Percentiles rank a stretch among this genome's conserved stretches.
Conservation (phyloP, 345 rosid genomes). For the Camelina sativa region DNA sequence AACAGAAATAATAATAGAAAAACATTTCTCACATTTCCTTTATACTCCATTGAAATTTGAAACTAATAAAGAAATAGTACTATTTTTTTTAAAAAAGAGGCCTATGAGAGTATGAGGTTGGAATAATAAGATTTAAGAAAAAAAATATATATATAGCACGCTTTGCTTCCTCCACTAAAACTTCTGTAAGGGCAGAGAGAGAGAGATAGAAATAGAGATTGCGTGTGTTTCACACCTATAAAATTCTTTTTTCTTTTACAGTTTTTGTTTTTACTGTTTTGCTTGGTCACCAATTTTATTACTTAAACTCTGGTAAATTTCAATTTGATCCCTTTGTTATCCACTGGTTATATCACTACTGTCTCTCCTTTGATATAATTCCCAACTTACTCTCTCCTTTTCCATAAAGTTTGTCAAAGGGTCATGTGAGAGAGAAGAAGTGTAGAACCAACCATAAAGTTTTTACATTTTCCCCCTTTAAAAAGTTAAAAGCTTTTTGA, state of each 20-base stretch:
- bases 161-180: constrained; percentile 59
- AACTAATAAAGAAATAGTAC: not conserved
- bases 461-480: constrained; percentile 33
- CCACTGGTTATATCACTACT: constrained; percentile 42
- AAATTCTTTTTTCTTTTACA: not conserved
- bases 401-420: too few species aligned
- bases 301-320: not conserved
- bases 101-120: not conserved
- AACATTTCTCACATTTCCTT: not conserved
- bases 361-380: constrained; percentile 18
- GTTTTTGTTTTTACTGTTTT: constrained; percentile 31
- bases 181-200: constrained; percentile 23
- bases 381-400: not conserved
- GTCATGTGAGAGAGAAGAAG: constrained; percentile 19
- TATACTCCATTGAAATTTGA: not conserved
- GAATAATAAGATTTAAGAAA: constrained; percentile 11
- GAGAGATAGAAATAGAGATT: constrained; percentile 35
- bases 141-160: constrained; percentile 42
- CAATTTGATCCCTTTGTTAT: constrained; percentile 10
- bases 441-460: constrained; percentile 39
- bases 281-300: constrained; percentile 26
- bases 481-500: constrained; percentile 36
- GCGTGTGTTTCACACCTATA: constrained; percentile 57
- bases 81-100: not conserved
- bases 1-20: not conserved